Evolutionary conservation across 1,284 basidiomycete genomes (phyloP).

Genomic region (Boletus smithii): DNA sequence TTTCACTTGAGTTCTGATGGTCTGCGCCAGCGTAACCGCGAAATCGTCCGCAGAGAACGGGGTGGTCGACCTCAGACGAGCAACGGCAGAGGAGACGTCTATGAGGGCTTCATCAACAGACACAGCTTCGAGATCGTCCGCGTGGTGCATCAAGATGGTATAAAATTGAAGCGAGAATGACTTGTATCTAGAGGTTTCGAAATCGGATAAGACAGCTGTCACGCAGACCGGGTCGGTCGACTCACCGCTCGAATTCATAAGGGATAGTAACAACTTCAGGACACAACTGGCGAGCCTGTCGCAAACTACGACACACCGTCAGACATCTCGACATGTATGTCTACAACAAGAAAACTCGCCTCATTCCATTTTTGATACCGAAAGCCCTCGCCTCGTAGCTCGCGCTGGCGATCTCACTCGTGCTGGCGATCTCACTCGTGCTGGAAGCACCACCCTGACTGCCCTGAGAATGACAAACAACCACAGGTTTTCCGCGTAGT

Average conservation of each 20-base stretch:
- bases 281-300: conserved; percentile 81
- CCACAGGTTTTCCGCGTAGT: conserved; percentile 81
- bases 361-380: conserved; percentile 95
- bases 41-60: conserved; percentile 41
- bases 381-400: conserved; percentile 90
- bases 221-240: neutral
- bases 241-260: conserved; percentile 80
- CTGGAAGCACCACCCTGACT: conserved; percentile 57
- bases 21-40: conserved; percentile 76
- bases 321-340: neutral
- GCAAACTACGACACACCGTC: conserved; percentile 51
- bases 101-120: conserved; percentile 95
- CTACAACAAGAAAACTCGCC: conserved; percentile 41
- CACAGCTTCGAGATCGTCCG: conserved; percentile 92
- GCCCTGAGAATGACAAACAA: conserved; percentile 92
- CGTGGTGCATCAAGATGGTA: conserved; percentile 83
- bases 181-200: conserved; percentile 62
- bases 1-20: conserved; percentile 74
- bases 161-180: conserved; percentile 84
- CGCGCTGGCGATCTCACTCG: conserved; percentile 92
- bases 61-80: conserved; percentile 37
- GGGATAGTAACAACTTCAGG: conserved; percentile 78
- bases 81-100: conserved; percentile 76
- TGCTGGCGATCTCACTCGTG: too few relatives aligned
- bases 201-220: conserved; percentile 13